phyloP scores from a whole-genome alignment of 179 eudicot species.

The Heliamphora pulchella region DNA sequence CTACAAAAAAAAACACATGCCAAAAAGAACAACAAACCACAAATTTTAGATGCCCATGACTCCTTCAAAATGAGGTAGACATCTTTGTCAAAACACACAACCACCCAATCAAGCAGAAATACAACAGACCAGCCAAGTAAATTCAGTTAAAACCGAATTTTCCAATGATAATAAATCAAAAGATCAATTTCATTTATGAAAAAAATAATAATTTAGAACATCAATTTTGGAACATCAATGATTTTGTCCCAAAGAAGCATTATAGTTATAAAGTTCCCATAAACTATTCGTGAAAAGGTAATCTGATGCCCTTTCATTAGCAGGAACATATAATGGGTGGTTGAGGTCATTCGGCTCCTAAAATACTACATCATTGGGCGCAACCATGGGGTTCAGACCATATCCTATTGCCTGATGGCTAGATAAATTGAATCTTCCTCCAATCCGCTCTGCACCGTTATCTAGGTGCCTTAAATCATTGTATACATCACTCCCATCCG shows the following conservation, averaged over 20 bases:
- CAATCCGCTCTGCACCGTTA: neutral
- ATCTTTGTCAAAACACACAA: neutral
- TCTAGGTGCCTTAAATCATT: neutral
- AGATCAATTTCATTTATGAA: too few species aligned
- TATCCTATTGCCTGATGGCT: neutral
- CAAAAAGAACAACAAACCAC: neutral
- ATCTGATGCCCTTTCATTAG: neutral
- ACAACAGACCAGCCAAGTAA: neutral
- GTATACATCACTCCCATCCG: neutral
- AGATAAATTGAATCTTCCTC: neutral
- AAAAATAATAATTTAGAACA: too few species aligned
- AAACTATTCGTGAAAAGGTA: neutral
- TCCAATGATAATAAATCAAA: neutral
- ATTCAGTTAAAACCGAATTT: neutral
- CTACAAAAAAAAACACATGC: neutral
- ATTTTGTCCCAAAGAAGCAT: neutral
- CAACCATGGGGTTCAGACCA: neutral
- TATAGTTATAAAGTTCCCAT: neutral
- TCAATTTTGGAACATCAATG: too few species aligned
- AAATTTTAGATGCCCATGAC: neutral
- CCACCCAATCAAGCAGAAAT: neutral
- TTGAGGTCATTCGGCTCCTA: constrained; percentile 8
- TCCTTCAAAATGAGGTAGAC: neutral
- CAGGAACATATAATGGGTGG: neutral
- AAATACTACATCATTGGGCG: neutral